phyloP scores from a whole-genome alignment of 306 rosid species.

The barrel medic (Medicago truncatula) region DNA sequence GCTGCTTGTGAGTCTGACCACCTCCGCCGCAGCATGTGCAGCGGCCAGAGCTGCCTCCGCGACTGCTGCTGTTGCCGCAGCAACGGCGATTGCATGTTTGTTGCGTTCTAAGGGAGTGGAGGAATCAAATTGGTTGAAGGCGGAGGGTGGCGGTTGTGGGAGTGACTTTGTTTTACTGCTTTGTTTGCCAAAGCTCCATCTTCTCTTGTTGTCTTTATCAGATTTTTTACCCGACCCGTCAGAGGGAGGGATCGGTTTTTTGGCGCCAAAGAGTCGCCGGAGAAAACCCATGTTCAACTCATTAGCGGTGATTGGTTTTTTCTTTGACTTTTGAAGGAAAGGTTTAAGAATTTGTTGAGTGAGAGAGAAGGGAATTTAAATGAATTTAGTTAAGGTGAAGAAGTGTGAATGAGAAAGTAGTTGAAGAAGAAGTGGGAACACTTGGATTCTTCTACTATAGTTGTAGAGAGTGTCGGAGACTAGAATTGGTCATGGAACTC shows the following conservation, averaged over 20 bases:
- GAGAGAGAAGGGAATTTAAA: too few relatives aligned
- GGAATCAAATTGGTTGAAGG: slow-evolving; percentile 2
- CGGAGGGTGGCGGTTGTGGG: slow-evolving; percentile 15
- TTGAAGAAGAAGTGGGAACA: slow-evolving; percentile 23
- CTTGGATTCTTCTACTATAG: slow-evolving; percentile 6
- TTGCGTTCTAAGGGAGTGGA: slow-evolving; percentile 58
- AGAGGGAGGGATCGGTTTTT: slow-evolving; percentile 37
- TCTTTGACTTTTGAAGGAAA: neutral
- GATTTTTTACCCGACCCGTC: slow-evolving; percentile 38
- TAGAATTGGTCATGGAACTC: slow-evolving; percentile 22
- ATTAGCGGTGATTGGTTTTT: too few relatives aligned
- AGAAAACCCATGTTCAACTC: slow-evolving; percentile 95
- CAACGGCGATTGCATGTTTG: slow-evolving; percentile 92
- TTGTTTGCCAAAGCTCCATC: slow-evolving; percentile 54
- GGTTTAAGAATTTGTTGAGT: neutral
- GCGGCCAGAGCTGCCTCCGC: slow-evolving; percentile 95
- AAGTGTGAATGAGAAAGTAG: neutral
- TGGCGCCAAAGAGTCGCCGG: slow-evolving; percentile 83
- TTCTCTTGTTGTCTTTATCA: slow-evolving; percentile 44
- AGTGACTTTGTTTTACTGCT: slow-evolving; percentile 32
- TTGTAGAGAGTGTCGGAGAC: slow-evolving; percentile 35
- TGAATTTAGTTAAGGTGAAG: too few relatives aligned
- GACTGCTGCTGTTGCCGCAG: slow-evolving; percentile 92
- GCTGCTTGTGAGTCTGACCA: slow-evolving; percentile 70
- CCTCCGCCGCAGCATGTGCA: slow-evolving; percentile 96